These are phyloP conservation scores for Corrigiola litoralis DNA, from an alignment of 179 eudicot species.

Conservation along the genomic window DNA sequence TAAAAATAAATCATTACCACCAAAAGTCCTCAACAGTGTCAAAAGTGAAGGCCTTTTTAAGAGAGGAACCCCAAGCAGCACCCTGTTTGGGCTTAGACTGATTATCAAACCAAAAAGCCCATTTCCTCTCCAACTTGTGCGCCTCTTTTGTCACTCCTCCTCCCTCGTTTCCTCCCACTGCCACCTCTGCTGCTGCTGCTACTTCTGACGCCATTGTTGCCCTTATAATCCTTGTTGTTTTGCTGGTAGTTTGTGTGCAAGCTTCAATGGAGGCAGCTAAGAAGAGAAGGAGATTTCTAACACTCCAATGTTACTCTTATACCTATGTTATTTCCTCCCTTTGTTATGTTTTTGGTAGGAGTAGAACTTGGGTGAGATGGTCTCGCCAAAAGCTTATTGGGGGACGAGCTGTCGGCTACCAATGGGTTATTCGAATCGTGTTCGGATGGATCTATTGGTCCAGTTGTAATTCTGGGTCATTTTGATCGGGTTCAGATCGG, in stretches of 20 bases:
- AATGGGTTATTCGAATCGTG: too few species aligned
- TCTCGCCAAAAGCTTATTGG: too few species aligned
- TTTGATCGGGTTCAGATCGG: too few species aligned
- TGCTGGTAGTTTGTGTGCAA: not conserved
- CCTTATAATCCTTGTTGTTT: not conserved
- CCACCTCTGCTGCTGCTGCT: conserved; percentile 27
- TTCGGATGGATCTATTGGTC: too few species aligned
- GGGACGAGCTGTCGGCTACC: too few species aligned
- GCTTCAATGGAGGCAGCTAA: too few species aligned
- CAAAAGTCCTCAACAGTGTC: conserved; percentile 93
- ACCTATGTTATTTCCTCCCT: too few species aligned
- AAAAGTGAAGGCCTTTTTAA: conserved; percentile 70
- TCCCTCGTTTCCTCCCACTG: conserved; percentile 25
- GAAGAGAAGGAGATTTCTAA: too few species aligned
- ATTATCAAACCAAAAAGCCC: conserved; percentile 97
- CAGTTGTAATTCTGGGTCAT: too few species aligned
- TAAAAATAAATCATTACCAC: conserved; percentile 44
- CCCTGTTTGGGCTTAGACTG: conserved; percentile 88
- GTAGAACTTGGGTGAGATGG: too few species aligned
- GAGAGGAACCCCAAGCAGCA: conserved; percentile 85
- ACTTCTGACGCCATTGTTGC: conserved; percentile 31
- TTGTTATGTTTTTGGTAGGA: too few species aligned
- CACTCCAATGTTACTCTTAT: too few species aligned
- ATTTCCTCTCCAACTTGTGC: conserved; percentile 70
- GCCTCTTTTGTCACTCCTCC: conserved; percentile 34